Base-by-base conservation (phyloP, 2,329 filamentous ascomycete species). In the Colletotrichum truncatum region DNA sequence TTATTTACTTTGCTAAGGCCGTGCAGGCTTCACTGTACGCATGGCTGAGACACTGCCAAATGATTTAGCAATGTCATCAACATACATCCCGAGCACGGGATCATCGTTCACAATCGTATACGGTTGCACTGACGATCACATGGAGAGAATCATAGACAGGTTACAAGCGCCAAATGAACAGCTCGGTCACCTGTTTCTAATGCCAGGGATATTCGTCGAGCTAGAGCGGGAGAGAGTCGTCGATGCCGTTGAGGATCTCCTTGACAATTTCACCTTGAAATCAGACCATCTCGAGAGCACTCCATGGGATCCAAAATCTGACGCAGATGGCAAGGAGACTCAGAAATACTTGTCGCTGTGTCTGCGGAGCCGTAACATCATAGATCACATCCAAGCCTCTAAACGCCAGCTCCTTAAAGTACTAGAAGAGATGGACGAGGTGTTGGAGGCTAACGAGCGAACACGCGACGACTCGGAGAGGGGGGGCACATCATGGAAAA, bases 41-140 rank as follows among this genome's bases (percentile, higher is more conserved):
- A 64, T 59, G 60, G 56, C 60, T 10, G 6, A 25, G 1, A 25
- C 25, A 10, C n/a, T 64, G 2, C 8, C 6, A 1, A n/a, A 53
- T 6, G 60, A 64, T 9, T 8, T 64, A 6, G 60, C 54, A 0
- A 2, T 64, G 12, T 64, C 60, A 4, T 25, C 46, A 21, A 64
- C 60, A 12, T 25, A 59, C 3, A 51, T 64, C 7, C 60, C 60
- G 2, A 39, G 30, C 34, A 58, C 54, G 3, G 38, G 36, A 6
- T 43, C 60, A 1, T 59, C 34, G 0, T 58, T 64, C 12, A 45
- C 53, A 6, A 21, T 64, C 6, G 6, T 53, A 3, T 64, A 58
- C 2, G 60, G 60, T 7, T 64, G 60, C 4, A 52, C 28, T 2
- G 38, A 51, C 12, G 6, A 18, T 11, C 60, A 64, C 11, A 64